Conservation (phyloP, 1,284 basidiomycete genomes). For the Fomes fomentarius region DNA sequence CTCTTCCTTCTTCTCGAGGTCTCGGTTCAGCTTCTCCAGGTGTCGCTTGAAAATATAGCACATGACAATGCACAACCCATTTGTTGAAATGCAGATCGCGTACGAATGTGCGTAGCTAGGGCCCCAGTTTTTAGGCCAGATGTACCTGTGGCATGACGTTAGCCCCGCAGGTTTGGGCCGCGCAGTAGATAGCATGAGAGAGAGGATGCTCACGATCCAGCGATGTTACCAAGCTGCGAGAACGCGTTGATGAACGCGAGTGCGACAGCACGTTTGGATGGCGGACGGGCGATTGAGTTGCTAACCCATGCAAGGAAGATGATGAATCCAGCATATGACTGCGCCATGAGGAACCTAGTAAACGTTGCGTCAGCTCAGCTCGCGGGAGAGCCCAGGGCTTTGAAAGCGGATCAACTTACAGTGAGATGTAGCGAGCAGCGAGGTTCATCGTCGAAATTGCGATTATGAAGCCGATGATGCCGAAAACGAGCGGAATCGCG, state of each 20-base stretch:
- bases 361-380: background rate
- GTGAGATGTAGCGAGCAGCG: conserved; percentile 68
- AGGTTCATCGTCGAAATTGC: conserved; percentile 72
- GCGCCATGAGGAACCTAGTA: conserved; percentile 74
- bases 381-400: background rate
- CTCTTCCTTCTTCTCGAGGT: conserved; percentile 46
- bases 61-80: conserved; percentile 52
- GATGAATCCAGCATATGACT: conserved; percentile 73
- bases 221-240: conserved; percentile 74
- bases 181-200: background rate
- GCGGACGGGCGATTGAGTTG: conserved; percentile 66
- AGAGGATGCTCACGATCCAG: conserved; percentile 63
- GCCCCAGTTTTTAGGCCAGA: conserved; percentile 46
- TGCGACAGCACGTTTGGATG: conserved; percentile 77
- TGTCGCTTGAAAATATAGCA: conserved; percentile 56
- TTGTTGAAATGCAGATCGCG: conserved; percentile 56
- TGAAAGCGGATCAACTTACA: conserved; percentile 47
- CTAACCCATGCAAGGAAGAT: conserved; percentile 74
- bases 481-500: conserved; percentile 52
- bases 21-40: conserved; percentile 50
- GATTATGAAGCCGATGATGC: conserved; percentile 76
- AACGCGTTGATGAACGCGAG: conserved; percentile 76
- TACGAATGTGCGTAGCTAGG: conserved; percentile 46
- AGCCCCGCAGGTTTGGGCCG: no score
- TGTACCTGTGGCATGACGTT: conserved; percentile 31